phyloP scores from a whole-genome alignment of 2,329 filamentous ascomycete species.

The Chrysoporthe cubensis region DNA sequence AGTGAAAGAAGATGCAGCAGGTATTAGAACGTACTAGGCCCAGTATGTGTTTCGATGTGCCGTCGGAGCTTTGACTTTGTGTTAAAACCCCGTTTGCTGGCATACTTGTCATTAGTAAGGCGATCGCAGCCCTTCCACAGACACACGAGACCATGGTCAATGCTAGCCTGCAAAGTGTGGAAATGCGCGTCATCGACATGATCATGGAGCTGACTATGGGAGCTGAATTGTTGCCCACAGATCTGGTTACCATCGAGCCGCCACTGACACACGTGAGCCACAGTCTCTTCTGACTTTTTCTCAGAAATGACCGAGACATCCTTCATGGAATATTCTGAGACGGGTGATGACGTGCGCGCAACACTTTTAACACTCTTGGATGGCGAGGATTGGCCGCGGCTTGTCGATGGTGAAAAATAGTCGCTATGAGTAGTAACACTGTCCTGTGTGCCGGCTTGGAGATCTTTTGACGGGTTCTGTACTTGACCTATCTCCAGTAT shows the following conservation, averaged over 20 bases:
- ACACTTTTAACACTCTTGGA: not conserved
- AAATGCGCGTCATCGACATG: slow-evolving; percentile 28
- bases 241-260: not conserved
- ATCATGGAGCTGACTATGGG: slow-evolving; percentile 25
- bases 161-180: slow-evolving; percentile 12
- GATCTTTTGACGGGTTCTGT: not conserved
- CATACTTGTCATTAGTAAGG: slow-evolving; percentile 42
- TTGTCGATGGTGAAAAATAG: not conserved
- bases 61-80: slow-evolving; percentile 67
- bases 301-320: slow-evolving; percentile 2
- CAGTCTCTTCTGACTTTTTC: slow-evolving; percentile 3
- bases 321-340: slow-evolving; percentile 6
- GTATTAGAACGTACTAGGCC: slow-evolving; percentile 51
- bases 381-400: not conserved
- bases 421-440: not conserved
- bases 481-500: not conserved
- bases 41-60: slow-evolving; percentile 68
- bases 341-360: slow-evolving; percentile 1
- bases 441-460: not conserved
- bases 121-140: slow-evolving; percentile 49
- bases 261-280: slow-evolving; percentile 18
- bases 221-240: slow-evolving; percentile 22
- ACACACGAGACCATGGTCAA: slow-evolving; percentile 25
- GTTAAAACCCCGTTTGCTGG: slow-evolving; percentile 54
- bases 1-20: not conserved